Evolutionary conservation across 768 basidiomycete species (phyloP), one percentile per base, ranked within the genome.

Genomic region (Kwoniella bestiolae): DNA sequence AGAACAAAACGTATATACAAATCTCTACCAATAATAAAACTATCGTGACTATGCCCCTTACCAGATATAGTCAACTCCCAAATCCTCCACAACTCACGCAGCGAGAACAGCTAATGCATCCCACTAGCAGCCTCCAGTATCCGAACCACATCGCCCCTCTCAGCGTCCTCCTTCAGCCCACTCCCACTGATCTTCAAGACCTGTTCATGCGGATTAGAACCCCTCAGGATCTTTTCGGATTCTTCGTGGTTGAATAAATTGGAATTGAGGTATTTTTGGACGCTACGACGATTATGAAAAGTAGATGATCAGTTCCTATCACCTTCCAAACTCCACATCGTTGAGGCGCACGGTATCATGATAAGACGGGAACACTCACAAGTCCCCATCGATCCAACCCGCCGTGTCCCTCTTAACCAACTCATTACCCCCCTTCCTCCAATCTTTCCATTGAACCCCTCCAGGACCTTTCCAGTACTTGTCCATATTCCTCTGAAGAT

Each of bases 311-410:
- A n/a, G n/a, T n/a, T n/a, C n/a, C n/a, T n/a, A n/a, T n/a, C n/a
- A n/a, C n/a, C n/a, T n/a, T n/a, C n/a, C n/a, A n/a, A n/a, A n/a
- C n/a, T n/a, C n/a, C n/a, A n/a, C n/a, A n/a, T n/a, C n/a, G n/a
- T n/a, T n/a, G n/a, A n/a, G n/a, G n/a, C n/a, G n/a, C n/a, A n/a
- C n/a, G n/a, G n/a, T n/a, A n/a, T 26, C 12, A 28, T 28, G 8
- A 9, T 53, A 53, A 53, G 7, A 26, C 51, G 8, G 8, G 9
- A 28, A 32, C 26, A 71, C 78, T 74, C 52, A 79, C 78, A 77
- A 80, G 55, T 79, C 78, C 14, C 79, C 79, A 63, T 80, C 79
- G 41, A 80, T 69, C 60, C 79, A 80, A 2, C 79, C 79, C 1
- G 71, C 72, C 5, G 73, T 78, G 3, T 74, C 72, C 9, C 66